A percentile compares a stretch with the other conserved stretches of the same genome.
Evolutionary conservation across 106 monocot genomes (phyloP).

Genomic region (Posidonia australis): DNA sequence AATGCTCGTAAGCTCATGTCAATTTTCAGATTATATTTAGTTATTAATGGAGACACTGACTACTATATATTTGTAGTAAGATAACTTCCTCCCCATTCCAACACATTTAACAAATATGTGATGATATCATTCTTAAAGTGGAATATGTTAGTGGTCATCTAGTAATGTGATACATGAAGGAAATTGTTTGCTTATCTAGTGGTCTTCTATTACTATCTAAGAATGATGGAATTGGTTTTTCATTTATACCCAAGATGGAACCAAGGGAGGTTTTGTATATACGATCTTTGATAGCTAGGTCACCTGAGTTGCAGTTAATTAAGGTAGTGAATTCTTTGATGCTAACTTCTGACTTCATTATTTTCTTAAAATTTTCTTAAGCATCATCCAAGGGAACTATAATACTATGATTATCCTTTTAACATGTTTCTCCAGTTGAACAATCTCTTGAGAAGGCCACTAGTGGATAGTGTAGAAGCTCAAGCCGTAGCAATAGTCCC

Average conservation of each 20-base stretch:
- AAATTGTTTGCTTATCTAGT: too few relatives aligned
- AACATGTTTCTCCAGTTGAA: conserved; percentile 74
- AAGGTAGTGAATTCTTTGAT: conserved; percentile 40
- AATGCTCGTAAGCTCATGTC: conserved; percentile 87
- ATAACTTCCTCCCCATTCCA: too few relatives aligned
- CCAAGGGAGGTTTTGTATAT: conserved; percentile 87
- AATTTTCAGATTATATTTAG: too few relatives aligned
- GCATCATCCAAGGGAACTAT: background rate
- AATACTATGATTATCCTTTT: conserved; percentile 6
- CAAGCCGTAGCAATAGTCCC: conserved; percentile 82
- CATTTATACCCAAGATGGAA: conserved; percentile 92
- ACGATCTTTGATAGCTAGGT: conserved; percentile 87
- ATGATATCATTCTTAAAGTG: too few relatives aligned
- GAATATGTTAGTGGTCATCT: too few relatives aligned
- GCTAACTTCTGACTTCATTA: background rate
- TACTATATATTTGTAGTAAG: background rate
- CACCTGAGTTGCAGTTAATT: conserved; percentile 90
- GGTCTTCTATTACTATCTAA: too few relatives aligned
- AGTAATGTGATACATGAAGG: too few relatives aligned
- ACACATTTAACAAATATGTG: too few relatives aligned
- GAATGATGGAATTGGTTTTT: too few relatives aligned
- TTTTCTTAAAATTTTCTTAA: too few relatives aligned
- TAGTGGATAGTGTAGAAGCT: conserved; percentile 68
- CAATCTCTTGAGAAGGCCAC: conserved; percentile 84
- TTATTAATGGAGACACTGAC: background rate